Conservation (phyloP, 2,329 filamentous ascomycete genomes). For the Calonectria montana region DNA sequence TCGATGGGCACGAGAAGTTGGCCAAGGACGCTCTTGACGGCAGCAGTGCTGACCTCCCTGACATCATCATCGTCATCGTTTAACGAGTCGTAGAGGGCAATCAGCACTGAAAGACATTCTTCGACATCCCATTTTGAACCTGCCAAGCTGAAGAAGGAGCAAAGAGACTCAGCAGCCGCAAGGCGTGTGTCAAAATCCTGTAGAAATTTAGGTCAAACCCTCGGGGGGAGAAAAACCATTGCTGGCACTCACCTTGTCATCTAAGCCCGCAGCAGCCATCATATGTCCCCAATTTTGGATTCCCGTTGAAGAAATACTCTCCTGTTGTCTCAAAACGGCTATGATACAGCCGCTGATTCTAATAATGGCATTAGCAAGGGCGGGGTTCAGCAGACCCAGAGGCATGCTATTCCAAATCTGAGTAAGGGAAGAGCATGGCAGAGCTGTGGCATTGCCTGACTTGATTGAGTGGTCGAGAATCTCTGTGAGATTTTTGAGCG, state of each 20-base stretch:
- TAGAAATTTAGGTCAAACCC: neutral
- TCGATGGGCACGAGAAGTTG: constrained; percentile 59
- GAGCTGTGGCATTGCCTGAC: constrained; percentile 33
- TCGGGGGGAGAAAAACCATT: neutral
- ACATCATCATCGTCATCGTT: constrained; percentile 95
- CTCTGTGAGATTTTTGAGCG: constrained; percentile 59
- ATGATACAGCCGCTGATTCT: constrained; percentile 59
- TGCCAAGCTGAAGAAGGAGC: constrained; percentile 57
- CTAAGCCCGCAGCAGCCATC: constrained; percentile 60
- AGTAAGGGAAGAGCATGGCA: constrained; percentile 50
- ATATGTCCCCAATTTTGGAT: constrained; percentile 60
- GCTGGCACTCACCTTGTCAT: constrained; percentile 59
- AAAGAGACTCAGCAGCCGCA: constrained; percentile 67
- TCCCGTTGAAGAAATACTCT: constrained; percentile 25
- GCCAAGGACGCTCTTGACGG: constrained; percentile 60
- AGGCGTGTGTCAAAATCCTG: constrained; percentile 74
- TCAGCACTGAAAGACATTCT: constrained; percentile 65
- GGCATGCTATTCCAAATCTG: constrained; percentile 55
- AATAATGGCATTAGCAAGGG: constrained; percentile 62
- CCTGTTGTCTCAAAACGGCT: constrained; percentile 45
- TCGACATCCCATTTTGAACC: constrained; percentile 37
- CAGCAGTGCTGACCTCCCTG: constrained; percentile 70
- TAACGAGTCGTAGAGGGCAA: constrained; percentile 79
- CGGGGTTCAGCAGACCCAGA: constrained; percentile 56
- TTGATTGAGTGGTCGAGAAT: constrained; percentile 56